Conservation (phyloP, 208 protist species). For the Leptomonas pyrrhocoris region DNA sequence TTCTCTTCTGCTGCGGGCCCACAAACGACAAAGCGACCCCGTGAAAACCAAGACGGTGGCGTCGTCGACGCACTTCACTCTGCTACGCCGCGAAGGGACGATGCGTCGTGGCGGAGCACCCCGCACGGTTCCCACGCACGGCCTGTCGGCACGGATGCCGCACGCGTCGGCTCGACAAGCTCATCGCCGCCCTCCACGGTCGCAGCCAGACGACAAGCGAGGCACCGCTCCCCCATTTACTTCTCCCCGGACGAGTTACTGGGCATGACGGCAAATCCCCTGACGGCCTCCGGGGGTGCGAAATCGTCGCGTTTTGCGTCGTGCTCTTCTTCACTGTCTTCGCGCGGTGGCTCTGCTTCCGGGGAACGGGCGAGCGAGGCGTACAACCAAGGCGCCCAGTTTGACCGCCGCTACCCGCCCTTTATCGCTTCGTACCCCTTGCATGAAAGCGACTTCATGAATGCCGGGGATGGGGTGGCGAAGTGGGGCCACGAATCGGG, state of each 20-base stretch:
- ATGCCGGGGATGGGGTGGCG: not conserved
- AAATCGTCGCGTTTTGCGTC: not conserved
- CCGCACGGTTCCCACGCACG: not conserved
- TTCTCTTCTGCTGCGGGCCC: not conserved
- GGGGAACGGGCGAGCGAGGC: not conserved
- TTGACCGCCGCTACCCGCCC: not conserved
- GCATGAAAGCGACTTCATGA: not conserved
- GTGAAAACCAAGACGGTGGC: not conserved
- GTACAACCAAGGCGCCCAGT: not conserved
- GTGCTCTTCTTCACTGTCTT: not conserved
- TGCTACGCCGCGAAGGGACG: not conserved
- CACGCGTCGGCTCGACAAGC: not conserved
- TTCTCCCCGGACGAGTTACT: conserved; percentile 26
- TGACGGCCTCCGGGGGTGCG: too few species aligned
- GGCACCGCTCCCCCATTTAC: conserved; percentile 25
- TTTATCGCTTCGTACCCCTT: conserved; percentile 19
- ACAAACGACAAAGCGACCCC: not conserved
- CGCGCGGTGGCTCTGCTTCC: not conserved
- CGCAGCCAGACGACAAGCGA: not conserved
- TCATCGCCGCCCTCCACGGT: conserved; percentile 21
- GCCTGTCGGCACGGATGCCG: not conserved
- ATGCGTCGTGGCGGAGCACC: not conserved
- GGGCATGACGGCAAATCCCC: not conserved
- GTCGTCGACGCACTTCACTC: not conserved
- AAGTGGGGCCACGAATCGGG: not conserved